Base-by-base conservation (phyloP, 768 basidiomycete species). In the Paxillus rubicundulus region DNA sequence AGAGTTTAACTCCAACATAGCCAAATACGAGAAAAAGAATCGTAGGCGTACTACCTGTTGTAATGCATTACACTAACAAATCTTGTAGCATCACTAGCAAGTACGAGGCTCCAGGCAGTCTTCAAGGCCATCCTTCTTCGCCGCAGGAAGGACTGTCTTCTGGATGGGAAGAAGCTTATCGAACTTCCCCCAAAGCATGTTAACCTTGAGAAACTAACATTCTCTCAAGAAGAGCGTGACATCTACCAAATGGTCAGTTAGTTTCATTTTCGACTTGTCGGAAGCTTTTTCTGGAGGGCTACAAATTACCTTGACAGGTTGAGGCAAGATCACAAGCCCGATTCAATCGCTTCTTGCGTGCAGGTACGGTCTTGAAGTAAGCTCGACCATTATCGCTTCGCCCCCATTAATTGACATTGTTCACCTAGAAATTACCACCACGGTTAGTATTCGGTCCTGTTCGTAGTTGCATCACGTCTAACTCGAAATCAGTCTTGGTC, bases 151-250 rank as follows among this genome's bases (percentile, higher is more conserved):
- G 76, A 83, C 45, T 78, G 81, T 0, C 69, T 70, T 60, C 70
- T 91, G 9, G 84, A 87, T 60, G 88, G 87, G 8, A 81, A 82
- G 63, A 77, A 74, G 18, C 70, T 90, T n/a, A 79, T 89, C 39
- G 79, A 84, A 51, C 72, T 89, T 28, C 86, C 85, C 5, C 62
- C 70, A 13, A 86, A 85, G 68, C 72, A 71, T 2, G 67, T 84
- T 7, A 67, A 74, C 1, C 68, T 87, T 2, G 64, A 75, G 30
- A 76, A 74, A 54, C 72, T 87, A 5, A 73, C 79, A 39, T 88
- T 90, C 60, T 71, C 78, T 0, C 55, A 70, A 20, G 86, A 87
- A 60, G 87, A 89, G 55, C 69, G 80, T 10, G 79, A 80, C 1
- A 77, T 88, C n/a, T 88, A 87, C 58, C 69, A 71, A 8, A 79